Conservation (phyloP, 129 eudicot genomes). For the Helianthus tuberosus region DNA sequence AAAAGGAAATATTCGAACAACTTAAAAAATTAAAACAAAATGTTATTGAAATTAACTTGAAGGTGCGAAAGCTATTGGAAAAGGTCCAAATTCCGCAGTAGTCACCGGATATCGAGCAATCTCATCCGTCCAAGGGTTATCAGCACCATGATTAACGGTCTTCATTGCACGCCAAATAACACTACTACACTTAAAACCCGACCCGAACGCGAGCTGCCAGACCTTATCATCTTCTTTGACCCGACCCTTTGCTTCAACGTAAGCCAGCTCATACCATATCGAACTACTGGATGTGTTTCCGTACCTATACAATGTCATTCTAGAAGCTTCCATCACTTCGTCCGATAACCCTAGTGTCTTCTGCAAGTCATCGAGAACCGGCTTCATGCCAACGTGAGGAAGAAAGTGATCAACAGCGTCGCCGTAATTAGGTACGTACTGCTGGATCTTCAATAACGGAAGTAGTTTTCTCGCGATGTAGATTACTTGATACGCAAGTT, state of each 20-base stretch:
- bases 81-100: neutral
- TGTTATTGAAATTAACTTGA: neutral
- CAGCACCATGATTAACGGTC: conserved; percentile 35
- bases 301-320: conserved; percentile 57
- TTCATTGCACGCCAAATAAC: conserved; percentile 51
- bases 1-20: too few species aligned
- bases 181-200: conserved; percentile 64
- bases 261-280: conserved; percentile 43
- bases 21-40: too few species aligned
- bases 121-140: conserved; percentile 60
- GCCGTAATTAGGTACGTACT: conserved; percentile 43
- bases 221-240: conserved; percentile 47
- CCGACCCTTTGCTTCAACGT: conserved; percentile 64
- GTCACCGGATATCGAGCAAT: conserved; percentile 41
- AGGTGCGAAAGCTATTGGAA: conserved; percentile 24
- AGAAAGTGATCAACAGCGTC: conserved; percentile 46
- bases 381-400: conserved; percentile 60
- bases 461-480: conserved; percentile 18
- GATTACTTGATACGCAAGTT: conserved; percentile 19
- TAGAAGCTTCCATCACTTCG: conserved; percentile 49
- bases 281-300: conserved; percentile 72
- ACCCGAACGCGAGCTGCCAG: conserved; percentile 62
- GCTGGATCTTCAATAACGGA: neutral
- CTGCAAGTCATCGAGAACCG: conserved; percentile 54
- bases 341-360: conserved; percentile 31